Conservation (phyloP, 768 basidiomycete genomes). For the Heimioporus sp. region DNA sequence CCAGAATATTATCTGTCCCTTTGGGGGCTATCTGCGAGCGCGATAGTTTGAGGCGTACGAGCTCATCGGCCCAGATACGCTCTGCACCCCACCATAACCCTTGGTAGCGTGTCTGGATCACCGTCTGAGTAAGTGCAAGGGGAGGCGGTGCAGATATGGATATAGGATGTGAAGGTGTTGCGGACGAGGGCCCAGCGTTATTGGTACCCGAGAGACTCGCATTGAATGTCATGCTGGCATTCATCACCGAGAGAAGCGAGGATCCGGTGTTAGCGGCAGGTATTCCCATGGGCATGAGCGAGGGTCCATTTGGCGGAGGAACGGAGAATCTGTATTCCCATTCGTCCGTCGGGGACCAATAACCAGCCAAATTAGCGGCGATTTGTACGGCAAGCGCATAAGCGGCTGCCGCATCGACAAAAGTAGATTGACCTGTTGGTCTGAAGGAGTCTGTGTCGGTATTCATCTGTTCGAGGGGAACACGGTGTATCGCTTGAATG, state of each 20-base stretch:
- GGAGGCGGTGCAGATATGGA: constrained; percentile 16
- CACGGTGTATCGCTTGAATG: constrained; percentile 45
- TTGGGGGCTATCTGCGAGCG: constrained; percentile 64
- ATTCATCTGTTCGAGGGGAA: constrained; percentile 43
- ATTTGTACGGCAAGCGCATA: constrained; percentile 74
- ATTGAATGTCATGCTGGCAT: constrained; percentile 45
- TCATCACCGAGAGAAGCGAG: constrained; percentile 46
- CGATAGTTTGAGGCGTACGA: constrained; percentile 74
- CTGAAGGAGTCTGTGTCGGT: constrained; percentile 51
- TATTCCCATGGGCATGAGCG: constrained; percentile 6
- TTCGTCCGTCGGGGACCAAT: constrained; percentile 73
- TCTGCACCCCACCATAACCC: constrained; percentile 91
- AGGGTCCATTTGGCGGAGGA: constrained; percentile 25
- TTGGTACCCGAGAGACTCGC: constrained; percentile 22
- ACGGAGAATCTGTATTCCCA: constrained; percentile 59
- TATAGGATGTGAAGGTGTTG: not conserved
- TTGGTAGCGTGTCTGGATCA: constrained; percentile 62
- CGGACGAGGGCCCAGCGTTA: constrained; percentile 4
- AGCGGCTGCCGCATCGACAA: constrained; percentile 55
- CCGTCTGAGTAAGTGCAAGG: constrained; percentile 26
- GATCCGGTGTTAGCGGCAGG: constrained; percentile 10
- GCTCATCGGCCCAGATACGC: constrained; percentile 83
- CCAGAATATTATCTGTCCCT: constrained; percentile 56
- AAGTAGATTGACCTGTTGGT: constrained; percentile 37
- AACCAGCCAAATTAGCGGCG: constrained; percentile 56